These are phyloP conservation scores for Raphanus hybrid DNA, from an alignment of 441 rosid species.

Conservation along the genomic window DNA sequence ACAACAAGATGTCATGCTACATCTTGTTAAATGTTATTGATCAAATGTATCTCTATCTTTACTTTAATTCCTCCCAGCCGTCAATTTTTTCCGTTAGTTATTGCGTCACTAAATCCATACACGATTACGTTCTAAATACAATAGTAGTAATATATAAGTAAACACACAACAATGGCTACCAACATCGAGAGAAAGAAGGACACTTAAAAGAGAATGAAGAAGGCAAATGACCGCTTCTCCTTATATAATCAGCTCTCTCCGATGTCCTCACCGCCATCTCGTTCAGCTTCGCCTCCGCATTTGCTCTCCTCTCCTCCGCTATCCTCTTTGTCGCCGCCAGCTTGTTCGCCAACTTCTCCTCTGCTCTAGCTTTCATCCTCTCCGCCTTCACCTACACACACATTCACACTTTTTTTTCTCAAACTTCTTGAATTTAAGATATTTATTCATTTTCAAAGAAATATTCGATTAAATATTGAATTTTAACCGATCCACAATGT, in stretches of 20 bases:
- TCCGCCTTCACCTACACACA: slow-evolving; percentile 72
- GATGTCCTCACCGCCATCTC: slow-evolving; percentile 79
- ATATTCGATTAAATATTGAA: background rate
- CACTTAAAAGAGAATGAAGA: slow-evolving; percentile 72
- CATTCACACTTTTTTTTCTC: slow-evolving; percentile 8
- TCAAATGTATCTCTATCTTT: background rate
- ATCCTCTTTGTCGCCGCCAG: slow-evolving; percentile 69
- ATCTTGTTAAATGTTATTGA: too few species aligned
- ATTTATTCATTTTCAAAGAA: background rate
- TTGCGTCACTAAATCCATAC: slow-evolving; percentile 30
- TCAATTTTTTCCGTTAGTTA: slow-evolving; percentile 13
- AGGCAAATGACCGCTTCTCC: slow-evolving; percentile 89
- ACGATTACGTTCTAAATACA: slow-evolving; percentile 24
- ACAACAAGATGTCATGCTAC: too few species aligned
- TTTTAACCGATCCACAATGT: background rate
- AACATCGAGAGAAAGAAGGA: slow-evolving; percentile 77
- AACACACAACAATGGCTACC: slow-evolving; percentile 51
- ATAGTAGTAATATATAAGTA: slow-evolving; percentile 11
- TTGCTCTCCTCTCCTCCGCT: slow-evolving; percentile 88
- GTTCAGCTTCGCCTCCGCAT: slow-evolving; percentile 80
- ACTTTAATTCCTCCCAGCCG: background rate
- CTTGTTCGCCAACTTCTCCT: slow-evolving; percentile 71
- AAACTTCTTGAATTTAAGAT: background rate
- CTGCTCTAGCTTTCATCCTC: slow-evolving; percentile 80
- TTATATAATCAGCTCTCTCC: slow-evolving; percentile 76